These are phyloP conservation scores for Nicotiana paniculata DNA, from an alignment of 257 asterid genomes.

Conservation along the genomic window DNA sequence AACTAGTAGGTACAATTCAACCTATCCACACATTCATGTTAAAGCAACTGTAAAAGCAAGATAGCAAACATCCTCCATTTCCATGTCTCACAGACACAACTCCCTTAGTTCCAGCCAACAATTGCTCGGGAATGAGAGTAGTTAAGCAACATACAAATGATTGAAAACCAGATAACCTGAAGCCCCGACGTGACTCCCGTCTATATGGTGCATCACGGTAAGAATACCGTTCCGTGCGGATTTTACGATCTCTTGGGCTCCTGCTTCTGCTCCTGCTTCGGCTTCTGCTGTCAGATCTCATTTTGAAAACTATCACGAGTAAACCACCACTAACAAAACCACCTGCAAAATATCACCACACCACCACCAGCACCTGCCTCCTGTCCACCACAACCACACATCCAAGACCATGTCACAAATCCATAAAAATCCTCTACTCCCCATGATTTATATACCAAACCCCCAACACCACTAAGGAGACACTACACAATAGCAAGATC, in stretches of 20 bases:
- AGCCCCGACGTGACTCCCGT: slow-evolving; percentile 75
- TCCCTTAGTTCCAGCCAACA: slow-evolving; percentile 32
- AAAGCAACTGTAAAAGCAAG: not conserved
- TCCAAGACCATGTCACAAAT: slow-evolving; percentile 70
- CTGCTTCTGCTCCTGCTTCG: slow-evolving; percentile 66
- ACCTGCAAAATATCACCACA: slow-evolving; percentile 41
- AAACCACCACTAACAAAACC: slow-evolving; percentile 37
- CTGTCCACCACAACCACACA: slow-evolving; percentile 99
- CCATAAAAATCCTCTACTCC: slow-evolving; percentile 23
- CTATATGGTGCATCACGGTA: slow-evolving; percentile 95
- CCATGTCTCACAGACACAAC: slow-evolving; percentile 19
- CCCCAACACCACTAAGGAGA: slow-evolving; percentile 22
- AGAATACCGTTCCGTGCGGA: slow-evolving; percentile 70
- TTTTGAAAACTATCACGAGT: slow-evolving; percentile 33
- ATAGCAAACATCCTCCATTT: slow-evolving; percentile 13
- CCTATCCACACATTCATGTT: slow-evolving; percentile 5
- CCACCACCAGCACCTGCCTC: slow-evolving; percentile 57
- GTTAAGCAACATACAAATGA: slow-evolving; percentile 29
- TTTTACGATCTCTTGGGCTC: slow-evolving; percentile 94
- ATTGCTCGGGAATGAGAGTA: slow-evolving; percentile 21
- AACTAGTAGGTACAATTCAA: not conserved
- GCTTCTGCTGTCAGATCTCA: slow-evolving; percentile 74
- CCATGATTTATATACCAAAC: slow-evolving; percentile 38
- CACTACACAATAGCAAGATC: slow-evolving; percentile 1
- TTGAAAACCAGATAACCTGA: slow-evolving; percentile 71